These are phyloP conservation scores for Fonsecaea multimorphosa DNA, from an alignment of 2,329 filamentous ascomycete species.

Conservation along the genomic window DNA sequence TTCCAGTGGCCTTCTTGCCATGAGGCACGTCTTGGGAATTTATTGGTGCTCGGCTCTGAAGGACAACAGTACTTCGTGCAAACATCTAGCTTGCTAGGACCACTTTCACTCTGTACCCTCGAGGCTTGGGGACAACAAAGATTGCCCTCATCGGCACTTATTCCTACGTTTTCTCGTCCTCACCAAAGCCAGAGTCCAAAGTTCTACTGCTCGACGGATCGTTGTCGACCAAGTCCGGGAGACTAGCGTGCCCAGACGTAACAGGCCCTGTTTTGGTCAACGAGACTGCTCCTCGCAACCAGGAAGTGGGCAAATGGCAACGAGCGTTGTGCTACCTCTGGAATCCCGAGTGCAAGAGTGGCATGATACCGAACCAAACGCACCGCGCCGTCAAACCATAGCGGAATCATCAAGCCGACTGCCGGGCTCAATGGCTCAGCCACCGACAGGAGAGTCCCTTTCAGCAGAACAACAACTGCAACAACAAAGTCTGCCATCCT, in stretches of 20 bases:
- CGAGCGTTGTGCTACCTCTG: slow-evolving; percentile 26
- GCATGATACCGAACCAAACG: slow-evolving; percentile 20
- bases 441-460: slow-evolving; percentile 14
- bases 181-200: not conserved
- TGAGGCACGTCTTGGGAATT: slow-evolving; percentile 18
- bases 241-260: not conserved
- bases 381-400: slow-evolving; percentile 22
- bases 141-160: not conserved
- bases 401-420: slow-evolving; percentile 14
- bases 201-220: not conserved
- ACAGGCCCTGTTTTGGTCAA: not conserved
- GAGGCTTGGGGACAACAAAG: not conserved
- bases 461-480: too few relatives aligned
- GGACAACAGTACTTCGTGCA: slow-evolving; percentile 10
- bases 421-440: slow-evolving; percentile 26
- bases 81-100: not conserved
- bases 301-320: slow-evolving; percentile 28
- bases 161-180: not conserved
- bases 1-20: slow-evolving; percentile 13
- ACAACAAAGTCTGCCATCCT: slow-evolving; percentile 34
- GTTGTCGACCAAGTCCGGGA: not conserved
- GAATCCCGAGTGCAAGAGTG: slow-evolving; percentile 25
- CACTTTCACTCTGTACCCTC: not conserved
- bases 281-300: not conserved
- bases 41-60: slow-evolving; percentile 18